Evolutionary conservation across 1,139 yeast genomes (phyloP).

Genomic region (Blastobotrys aristatus): DNA sequence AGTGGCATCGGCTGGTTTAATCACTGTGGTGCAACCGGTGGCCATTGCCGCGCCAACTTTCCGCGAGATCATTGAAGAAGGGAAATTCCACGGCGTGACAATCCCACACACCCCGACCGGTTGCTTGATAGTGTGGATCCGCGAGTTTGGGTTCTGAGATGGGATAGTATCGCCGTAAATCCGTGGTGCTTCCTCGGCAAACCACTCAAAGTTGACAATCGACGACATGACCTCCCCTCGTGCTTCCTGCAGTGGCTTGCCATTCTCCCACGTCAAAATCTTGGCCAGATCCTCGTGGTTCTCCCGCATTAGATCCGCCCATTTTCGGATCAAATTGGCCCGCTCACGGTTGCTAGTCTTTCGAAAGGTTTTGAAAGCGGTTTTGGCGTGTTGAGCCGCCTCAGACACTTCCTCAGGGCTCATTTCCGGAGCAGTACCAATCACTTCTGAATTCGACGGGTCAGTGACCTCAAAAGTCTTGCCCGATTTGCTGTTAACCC

Average conservation of each 20-base stretch:
- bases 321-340: slow-evolving; percentile 55
- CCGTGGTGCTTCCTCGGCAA: slow-evolving; percentile 79
- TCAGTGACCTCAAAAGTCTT: slow-evolving; percentile 62
- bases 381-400: slow-evolving; percentile 56
- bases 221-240: slow-evolving; percentile 71
- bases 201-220: slow-evolving; percentile 83
- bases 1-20: slow-evolving; percentile 88
- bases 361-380: slow-evolving; percentile 55
- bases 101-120: slow-evolving; percentile 91
- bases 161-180: slow-evolving; percentile 67
- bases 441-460: slow-evolving; percentile 63
- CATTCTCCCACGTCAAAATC: slow-evolving; percentile 74
- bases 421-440: slow-evolving; percentile 55
- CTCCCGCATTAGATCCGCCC: slow-evolving; percentile 58
- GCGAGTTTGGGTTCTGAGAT: slow-evolving; percentile 51
- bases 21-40: slow-evolving; percentile 85
- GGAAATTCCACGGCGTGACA: slow-evolving; percentile 95
- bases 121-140: slow-evolving; percentile 64
- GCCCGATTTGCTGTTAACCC: slow-evolving; percentile 50
- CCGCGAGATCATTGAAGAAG: slow-evolving; percentile 89
- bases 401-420: slow-evolving; percentile 41
- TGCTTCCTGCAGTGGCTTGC: slow-evolving; percentile 74
- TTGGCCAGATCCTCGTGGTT: slow-evolving; percentile 71
- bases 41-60: slow-evolving; percentile 90
- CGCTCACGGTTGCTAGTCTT: slow-evolving; percentile 61